Base-by-base conservation (phyloP, 1,139 yeast genomes). In the Sugiyamaella xylanicola region DNA sequence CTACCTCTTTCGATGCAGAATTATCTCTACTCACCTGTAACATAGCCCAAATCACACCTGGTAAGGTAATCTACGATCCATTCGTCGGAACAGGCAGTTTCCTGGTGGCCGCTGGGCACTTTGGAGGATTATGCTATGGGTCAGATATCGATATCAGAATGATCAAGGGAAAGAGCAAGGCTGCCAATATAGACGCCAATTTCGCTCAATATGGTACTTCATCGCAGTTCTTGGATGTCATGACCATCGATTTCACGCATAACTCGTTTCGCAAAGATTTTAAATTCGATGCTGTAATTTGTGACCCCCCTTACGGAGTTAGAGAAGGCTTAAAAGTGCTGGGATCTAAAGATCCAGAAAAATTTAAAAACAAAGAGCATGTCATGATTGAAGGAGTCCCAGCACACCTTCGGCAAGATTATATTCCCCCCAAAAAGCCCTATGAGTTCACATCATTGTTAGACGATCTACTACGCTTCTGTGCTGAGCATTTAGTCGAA, bases 221-320 rank as follows among this genome's bases (percentile, higher is more conserved):
- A 1, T 65, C 75, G 5, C 76, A 79, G 53, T 86, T 85, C 64
- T 70, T 91, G 51, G 99, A 92, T 69, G 85, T 87, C 0, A 66
- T 90, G 65, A 85, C 95, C 11, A 89, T 93, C 95, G 99, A 93
- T 72, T 93, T 93, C 70, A 93, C 98, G 3, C 92, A 93, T 68
- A 87, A 87, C 69, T 86, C 97, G 2, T 75, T 95, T 55, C 78
- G 97, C 60, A 59, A 71, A 0, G 77, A 80, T 63, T 73, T 93
- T 44, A 71, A 67, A 39, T 79, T 95, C 16, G 97, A 93, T 65
- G 80, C 91, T 0, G 91, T 93, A 13, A 82, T 93, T 1, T 92
- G 97, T 68, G 99, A 93, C 71, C 99, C 99, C 1, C 99, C 99
- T 0, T 93, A 93, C 69, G 99, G 99, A 1, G 95, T 93, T 1